Base-by-base conservation (phyloP, 2,329 filamentous ascomycete genomes). In the Geosmithia flava region DNA sequence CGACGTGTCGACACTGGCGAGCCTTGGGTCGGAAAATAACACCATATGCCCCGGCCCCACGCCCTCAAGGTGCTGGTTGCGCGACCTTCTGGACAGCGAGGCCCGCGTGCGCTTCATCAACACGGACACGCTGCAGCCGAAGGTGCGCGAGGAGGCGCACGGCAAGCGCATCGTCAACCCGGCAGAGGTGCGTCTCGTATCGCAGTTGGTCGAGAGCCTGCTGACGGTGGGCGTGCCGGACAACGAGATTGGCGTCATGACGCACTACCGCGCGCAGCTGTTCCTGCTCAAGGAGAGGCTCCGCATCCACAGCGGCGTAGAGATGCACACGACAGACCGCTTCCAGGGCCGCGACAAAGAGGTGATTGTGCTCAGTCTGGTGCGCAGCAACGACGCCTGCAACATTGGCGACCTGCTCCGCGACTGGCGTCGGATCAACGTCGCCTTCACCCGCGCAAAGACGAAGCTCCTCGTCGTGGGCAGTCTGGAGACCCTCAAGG, bases 341-440 rank as follows among this genome's bases (percentile, higher is more conserved):
- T 98, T 95, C 64, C 93, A 98, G 62, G 93, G 93, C 7, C 80
- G 93, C 10, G 93, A 98, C 66, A 98, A 98, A 62, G 89, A 95
- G 59, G 83, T 95, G 2, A 78, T 97, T 1, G 79, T 98, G 15
- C 75, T 98, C 8, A 87, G 81, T 48, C 82, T 95, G 29, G 93
- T 97, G 15, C 79, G 93, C 29, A 91, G 81, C 61, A 98, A 98
- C 57, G 81, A 90, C 20, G 75, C 77, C 1, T 80, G 82, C 52
- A 80, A 76, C 46, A 90, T 98, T n/a, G 93, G 93, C 17, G 93
- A 97, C 48, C 65, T 98, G 44, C 72, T 98, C 27, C 86, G 85
- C 51, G 93, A 98, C 63, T 94, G 89, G 85, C 74, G 93, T 48
- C 72, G 93, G 45, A 89, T 98, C 61, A 98, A 98, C 57, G 93